Evolutionary conservation across 108 stramenopile genomes (phyloP), one percentile per base, ranked within the genome.

Genomic region (Pseudonitzschia multistriata): DNA sequence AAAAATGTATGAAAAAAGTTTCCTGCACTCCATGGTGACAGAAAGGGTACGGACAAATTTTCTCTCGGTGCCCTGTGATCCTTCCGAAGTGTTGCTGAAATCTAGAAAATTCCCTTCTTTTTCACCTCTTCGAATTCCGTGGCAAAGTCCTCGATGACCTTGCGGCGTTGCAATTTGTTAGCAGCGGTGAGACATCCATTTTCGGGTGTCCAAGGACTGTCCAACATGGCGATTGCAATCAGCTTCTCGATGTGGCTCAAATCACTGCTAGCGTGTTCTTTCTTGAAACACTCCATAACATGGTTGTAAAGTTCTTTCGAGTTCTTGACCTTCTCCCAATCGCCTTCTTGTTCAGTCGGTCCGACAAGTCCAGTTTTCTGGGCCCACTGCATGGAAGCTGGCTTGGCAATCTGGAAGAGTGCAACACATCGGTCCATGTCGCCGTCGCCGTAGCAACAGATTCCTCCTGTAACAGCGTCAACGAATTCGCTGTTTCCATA

Each of bases 401-500:
- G 65, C 40, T 79, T 68, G 45, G 78, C 85, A 45, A 89, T 70
- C 76, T 90, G 88, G 73, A 93, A 73, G 49, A 93, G 57, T 25
- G 89, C 92, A 42, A 93, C 83, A 33, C 89, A 88, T 42, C 92
- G 85, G 59, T 93, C 92, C 92, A 93, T 90, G n/a, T 93, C 92
- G 15, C 88, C 88, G 66, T 93, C 92, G 36, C 88, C 92, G 62
- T 93, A 93, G 63, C 87, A 88, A 74, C 88, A 88, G 50, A 90
- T 79, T 24, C 92, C 92, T 33, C 92, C 92, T 27, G 77, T 77
- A 50, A 84, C 73, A 42, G 88, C 88, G 72, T 88, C 86, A n/a
- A 94, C 90, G 73, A 87, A 91, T 15, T 57, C 52, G 28, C 65
- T 73, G 61, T 88, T 90, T 52, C 81, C 86, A 63, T 86, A 89